Percentiles rank a stretch among this genome's conserved stretches.
These are phyloP conservation scores for Aureobasidium sp. DNA, from an alignment of 2,329 filamentous ascomycete genomes.

Conservation along the genomic window DNA sequence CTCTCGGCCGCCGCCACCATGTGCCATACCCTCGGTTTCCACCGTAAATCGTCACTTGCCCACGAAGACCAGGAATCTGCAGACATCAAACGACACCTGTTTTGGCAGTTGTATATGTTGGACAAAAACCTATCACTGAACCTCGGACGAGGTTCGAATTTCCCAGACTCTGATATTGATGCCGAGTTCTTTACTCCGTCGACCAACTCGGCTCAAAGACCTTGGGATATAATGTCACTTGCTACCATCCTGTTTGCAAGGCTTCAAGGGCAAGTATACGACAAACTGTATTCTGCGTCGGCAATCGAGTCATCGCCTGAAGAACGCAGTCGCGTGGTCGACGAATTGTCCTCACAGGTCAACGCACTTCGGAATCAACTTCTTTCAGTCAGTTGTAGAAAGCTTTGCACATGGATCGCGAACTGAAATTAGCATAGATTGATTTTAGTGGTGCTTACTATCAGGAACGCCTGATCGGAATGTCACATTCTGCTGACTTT, in stretches of 20 bases:
- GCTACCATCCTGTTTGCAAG: slow-evolving; percentile 17
- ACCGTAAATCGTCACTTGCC: slow-evolving; percentile 18
- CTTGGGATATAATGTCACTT: slow-evolving; percentile 20
- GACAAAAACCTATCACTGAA: slow-evolving; percentile 22
- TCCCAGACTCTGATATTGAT: slow-evolving; percentile 23
- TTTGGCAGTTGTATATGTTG: slow-evolving; percentile 22
- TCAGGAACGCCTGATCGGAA: slow-evolving; percentile 18
- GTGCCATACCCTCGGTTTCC: slow-evolving; percentile 22
- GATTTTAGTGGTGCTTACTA: slow-evolving; percentile 15
- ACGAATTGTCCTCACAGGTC: slow-evolving; percentile 6
- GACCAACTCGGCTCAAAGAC: slow-evolving; percentile 14
- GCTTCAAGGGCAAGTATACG: slow-evolving; percentile 20
- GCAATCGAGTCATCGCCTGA: background rate
- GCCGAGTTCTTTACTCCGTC: slow-evolving; percentile 16
- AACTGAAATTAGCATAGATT: background rate
- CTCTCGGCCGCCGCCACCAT: slow-evolving; percentile 22
- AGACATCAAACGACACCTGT: slow-evolving; percentile 23
- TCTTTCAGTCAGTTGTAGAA: background rate
- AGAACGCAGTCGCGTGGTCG: slow-evolving; percentile 10
- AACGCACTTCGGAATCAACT: slow-evolving; percentile 14
- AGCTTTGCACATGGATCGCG: accelerated
- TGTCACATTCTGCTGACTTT: slow-evolving; percentile 22
- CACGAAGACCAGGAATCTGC: slow-evolving; percentile 13
- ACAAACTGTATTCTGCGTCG: slow-evolving; percentile 20
- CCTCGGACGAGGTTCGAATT: slow-evolving; percentile 20